Conservation (phyloP, 2,329 filamentous ascomycete genomes). For the Diaporthe citriasiana region DNA sequence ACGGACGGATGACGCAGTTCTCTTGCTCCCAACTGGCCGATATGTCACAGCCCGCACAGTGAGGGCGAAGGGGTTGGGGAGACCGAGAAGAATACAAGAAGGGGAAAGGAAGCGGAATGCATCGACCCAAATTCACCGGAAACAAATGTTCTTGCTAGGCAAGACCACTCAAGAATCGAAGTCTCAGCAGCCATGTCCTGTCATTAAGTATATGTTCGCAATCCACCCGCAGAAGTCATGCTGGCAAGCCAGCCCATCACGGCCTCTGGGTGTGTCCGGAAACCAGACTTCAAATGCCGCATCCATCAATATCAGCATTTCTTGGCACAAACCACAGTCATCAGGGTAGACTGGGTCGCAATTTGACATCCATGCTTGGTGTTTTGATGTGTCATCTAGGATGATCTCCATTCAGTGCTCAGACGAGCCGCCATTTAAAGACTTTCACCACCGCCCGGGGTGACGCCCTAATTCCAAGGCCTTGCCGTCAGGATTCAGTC, state of each 20-base stretch:
- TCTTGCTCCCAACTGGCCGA: no score
- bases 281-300: slow-evolving; percentile 48
- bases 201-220: slow-evolving; percentile 49
- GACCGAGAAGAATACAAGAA: not conserved
- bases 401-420: not conserved
- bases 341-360: slow-evolving; percentile 84
- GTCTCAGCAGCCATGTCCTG: not conserved
- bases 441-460: not conserved
- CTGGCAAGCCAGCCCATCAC: slow-evolving; percentile 40
- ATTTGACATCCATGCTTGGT: slow-evolving; percentile 99
- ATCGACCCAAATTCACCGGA: not conserved
- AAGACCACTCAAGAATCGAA: not conserved
- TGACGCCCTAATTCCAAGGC: no score
- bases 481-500: not conserved
- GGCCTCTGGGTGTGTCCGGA: slow-evolving; percentile 42
- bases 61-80: not conserved
- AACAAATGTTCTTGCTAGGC: not conserved
- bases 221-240: slow-evolving; percentile 50
- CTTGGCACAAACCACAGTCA: slow-evolving; percentile 98
- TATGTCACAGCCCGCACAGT: not conserved
- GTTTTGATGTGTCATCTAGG: not conserved
- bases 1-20: not conserved
- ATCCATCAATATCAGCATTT: slow-evolving; percentile 87
- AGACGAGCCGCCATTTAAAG: not conserved
- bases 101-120: not conserved